Conservation (phyloP, 805 yeast genomes). For the Tetrapisispora namnaoensis region DNA sequence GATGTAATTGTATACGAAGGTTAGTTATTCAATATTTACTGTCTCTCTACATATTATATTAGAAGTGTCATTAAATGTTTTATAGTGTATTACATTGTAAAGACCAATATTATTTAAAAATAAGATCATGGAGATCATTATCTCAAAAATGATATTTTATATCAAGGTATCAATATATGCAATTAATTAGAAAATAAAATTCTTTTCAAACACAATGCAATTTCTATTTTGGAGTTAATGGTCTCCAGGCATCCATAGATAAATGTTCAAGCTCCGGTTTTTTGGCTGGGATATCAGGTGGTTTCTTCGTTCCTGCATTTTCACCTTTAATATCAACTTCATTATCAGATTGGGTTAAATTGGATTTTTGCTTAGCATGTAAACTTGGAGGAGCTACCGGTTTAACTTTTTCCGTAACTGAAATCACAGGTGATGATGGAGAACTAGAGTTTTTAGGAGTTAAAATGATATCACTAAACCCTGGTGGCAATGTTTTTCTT, state of each 20-base stretch:
- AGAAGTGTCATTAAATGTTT: too few relatives aligned
- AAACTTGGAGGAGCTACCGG: background rate
- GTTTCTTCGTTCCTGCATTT: constrained; percentile 7
- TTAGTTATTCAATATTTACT: too few relatives aligned
- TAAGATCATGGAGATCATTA: too few relatives aligned
- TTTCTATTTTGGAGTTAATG: constrained; percentile 37
- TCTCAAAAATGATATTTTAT: too few relatives aligned
- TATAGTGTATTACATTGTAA: too few relatives aligned
- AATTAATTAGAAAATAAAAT: background rate
- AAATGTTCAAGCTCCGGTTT: constrained; percentile 18
- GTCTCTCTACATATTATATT: too few relatives aligned
- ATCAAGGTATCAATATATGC: background rate
- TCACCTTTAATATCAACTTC: background rate
- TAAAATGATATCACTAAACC: constrained; percentile 27
- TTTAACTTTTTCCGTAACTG: background rate
- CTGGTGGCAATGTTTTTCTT: constrained; percentile 30
- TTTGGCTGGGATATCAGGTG: constrained; percentile 25
- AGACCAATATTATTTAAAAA: too few relatives aligned
- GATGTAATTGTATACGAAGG: background rate
- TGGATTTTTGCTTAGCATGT: background rate
- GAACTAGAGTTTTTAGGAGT: constrained; percentile 21
- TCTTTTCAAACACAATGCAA: background rate
- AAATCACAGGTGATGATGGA: background rate
- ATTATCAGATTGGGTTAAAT: background rate
- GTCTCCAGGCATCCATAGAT: constrained; percentile 42